Evolutionary conservation across 768 basidiomycete genomes (phyloP).

Genomic region (Podaxis rugospora): DNA sequence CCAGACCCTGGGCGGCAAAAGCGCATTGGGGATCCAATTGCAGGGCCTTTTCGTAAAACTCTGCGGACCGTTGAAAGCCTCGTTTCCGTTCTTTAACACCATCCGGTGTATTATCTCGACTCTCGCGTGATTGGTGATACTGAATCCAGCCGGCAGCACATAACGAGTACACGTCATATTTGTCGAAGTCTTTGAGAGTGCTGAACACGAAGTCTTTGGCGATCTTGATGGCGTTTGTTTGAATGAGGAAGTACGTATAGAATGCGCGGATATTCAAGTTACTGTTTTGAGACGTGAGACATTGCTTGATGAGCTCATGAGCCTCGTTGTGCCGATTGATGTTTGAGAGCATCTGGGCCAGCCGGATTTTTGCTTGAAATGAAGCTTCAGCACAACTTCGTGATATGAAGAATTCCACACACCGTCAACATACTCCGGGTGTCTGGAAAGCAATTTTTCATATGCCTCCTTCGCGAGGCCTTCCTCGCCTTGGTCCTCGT

Average conservation of each 20-base stretch:
- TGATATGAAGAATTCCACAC: slow-evolving; percentile 12
- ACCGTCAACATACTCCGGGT: slow-evolving; percentile 98
- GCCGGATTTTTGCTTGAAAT: slow-evolving; percentile 81
- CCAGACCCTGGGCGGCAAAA: slow-evolving; percentile 92
- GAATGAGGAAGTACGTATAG: slow-evolving; percentile 90
- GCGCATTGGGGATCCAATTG: slow-evolving; percentile 81
- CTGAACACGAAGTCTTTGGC: slow-evolving; percentile 90
- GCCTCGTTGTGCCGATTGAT: slow-evolving; percentile 76
- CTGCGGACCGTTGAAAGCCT: slow-evolving; percentile 77
- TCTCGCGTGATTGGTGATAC: slow-evolving; percentile 85
- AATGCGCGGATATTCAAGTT: slow-evolving; percentile 89
- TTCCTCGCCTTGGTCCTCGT: slow-evolving; percentile 79
- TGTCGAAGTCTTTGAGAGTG: slow-evolving; percentile 82
- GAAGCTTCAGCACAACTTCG: background rate
- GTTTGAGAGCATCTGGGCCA: slow-evolving; percentile 72
- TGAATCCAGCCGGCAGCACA: slow-evolving; percentile 86
- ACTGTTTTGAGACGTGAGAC: slow-evolving; percentile 67
- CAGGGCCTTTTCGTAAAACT: slow-evolving; percentile 91
- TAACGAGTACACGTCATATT: slow-evolving; percentile 86
- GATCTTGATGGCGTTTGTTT: slow-evolving; percentile 60
- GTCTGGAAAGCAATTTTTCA: slow-evolving; percentile 78
- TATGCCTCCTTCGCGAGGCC: slow-evolving; percentile 81
- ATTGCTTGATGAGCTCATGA: slow-evolving; percentile 87
- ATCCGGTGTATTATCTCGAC: slow-evolving; percentile 55
- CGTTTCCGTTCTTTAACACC: slow-evolving; percentile 68